Evolutionary conservation across 306 rosid species (phyloP).

Genomic region (Vigna angularis): DNA sequence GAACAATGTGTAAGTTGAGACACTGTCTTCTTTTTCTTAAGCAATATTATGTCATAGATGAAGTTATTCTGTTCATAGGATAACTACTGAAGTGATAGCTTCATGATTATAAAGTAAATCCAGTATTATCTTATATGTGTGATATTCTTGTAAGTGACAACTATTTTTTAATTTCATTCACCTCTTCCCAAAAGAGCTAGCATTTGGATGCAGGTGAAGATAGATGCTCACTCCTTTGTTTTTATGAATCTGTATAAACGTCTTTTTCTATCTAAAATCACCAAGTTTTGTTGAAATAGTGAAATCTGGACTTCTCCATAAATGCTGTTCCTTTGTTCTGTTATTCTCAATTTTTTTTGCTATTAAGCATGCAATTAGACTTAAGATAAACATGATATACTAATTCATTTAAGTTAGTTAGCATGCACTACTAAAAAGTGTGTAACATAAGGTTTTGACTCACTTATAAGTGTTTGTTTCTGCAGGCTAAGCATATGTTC

Average conservation of each 20-base stretch:
- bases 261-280: constrained; percentile 1
- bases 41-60: constrained; percentile 23
- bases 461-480: constrained; percentile 35
- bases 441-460: constrained; percentile 25
- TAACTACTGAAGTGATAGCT: constrained; percentile 10
- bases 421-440: background rate
- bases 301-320: background rate
- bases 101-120: constrained; percentile 24
- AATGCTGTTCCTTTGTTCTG: background rate
- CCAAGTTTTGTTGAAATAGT: constrained; percentile 12
- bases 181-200: background rate
- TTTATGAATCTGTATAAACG: background rate
- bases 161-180: background rate
- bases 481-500: constrained; percentile 83
- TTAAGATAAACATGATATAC: constrained; percentile 4
- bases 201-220: constrained; percentile 11
- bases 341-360: constrained; percentile 25
- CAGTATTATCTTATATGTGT: constrained; percentile 6
- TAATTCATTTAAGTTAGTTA: background rate
- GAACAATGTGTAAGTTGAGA: constrained; percentile 72
- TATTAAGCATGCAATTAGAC: constrained; percentile 28
- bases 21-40: constrained; percentile 17
- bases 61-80: constrained; percentile 20
- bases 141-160: constrained; percentile 5
- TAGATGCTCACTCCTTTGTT: background rate